Evolutionary conservation across 495 filamentous ascomycete species (phyloP), one percentile per base, ranked within the genome.

Genomic region (Penicillium paxilli): DNA sequence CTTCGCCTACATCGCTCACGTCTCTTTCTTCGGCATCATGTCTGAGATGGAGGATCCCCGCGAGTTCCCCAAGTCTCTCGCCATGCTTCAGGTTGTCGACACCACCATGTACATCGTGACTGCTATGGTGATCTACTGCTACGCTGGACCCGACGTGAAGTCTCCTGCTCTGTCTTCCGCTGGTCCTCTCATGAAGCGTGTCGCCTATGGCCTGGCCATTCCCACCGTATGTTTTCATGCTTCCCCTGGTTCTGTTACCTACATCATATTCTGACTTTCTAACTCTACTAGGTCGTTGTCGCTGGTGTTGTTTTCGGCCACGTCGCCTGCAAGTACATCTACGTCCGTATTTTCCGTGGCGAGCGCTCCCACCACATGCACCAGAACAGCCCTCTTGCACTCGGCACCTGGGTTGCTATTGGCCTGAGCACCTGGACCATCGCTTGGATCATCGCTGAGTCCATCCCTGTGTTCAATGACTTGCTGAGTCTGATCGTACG

Each of bases 131-230:
- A 84, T 90, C 54, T 94, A 92, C 70, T 71, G 70, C 57, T 93
- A 83, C 61, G 83, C 85, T 7, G 89, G 90, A 3, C 63, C 67
- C 4, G 70, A 72, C 6, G 89, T 93, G 38, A 62, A 73, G n/a
- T 86, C 85, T 1, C 90, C 90, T 0, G 88, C 89, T 4, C 77
- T 93, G 1, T 80, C 86, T 21, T 87, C 87, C 0, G 83, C 87
- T 3, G 79, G 83, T 10, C 73, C 73, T 1, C 21, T 83, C 0
- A 55, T 93, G 3, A 79, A 82, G 55, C 91, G 90, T 69, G 65
- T 75, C n/a, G 86, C 88, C 5, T 95, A 88, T 57, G 89, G 89
- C 11, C 70, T 93, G 49, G 90, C 88, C 21, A 70, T 89, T 2
- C 90, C 90, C 0, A 89, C 87, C 12, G 70, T 38, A 38, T 3